Base-by-base conservation (phyloP, 2,329 filamentous ascomycete species). In the Ceratocystis papillata region DNA sequence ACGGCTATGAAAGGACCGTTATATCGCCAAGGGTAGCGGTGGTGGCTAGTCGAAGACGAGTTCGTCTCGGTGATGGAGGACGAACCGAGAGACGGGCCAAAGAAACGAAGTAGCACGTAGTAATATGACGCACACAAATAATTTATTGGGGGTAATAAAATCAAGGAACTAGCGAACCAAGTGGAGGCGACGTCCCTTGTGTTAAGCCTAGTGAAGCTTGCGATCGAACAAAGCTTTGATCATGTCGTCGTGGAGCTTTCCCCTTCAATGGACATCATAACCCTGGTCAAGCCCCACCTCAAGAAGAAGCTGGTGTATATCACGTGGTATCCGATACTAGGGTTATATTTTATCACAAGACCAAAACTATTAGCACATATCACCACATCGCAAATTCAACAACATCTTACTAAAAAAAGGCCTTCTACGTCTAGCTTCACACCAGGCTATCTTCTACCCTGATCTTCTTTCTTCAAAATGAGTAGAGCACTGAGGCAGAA, bases 191-290 rank as follows among this genome's bases (percentile, higher is more conserved):
- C 25, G 12, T 55, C 5, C 2, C 12, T 25, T 22, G 20, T 15
- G 50, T 55, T 28, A 25, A 1, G 20, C 22, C 10, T 25, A 7
- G 50, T 55, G 50, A 55, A 55, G 50, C 22, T 55, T 28, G 50
- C 15, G 37, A 41, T 55, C 20, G 20, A 22, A 22, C 25, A 28
- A 53, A 53, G 50, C 50, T 25, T 55, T 55, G 50, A 55, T 55
- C 50, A 55, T 55, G 50, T 55, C 50, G 50, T 55, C 50, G 50
- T 55, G 50, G 50, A 55, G 50, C 20, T 55, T 53, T 17, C 50
- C 0, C n/a, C 25, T n/a, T 17, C 25, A 55, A 55, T 20, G 10
- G 3, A 8, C 50, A 25, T 25, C 12, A 20, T 15, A n/a, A 28
- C 50, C n/a, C 20, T 55, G 10, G 25, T 1, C 28, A 15, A 17